Percentiles rank a stretch among this genome's conserved stretches.
These are phyloP conservation scores for Arthrobotrys megalospora DNA, from an alignment of 2,329 filamentous ascomycete genomes.

Conservation along the genomic window DNA sequence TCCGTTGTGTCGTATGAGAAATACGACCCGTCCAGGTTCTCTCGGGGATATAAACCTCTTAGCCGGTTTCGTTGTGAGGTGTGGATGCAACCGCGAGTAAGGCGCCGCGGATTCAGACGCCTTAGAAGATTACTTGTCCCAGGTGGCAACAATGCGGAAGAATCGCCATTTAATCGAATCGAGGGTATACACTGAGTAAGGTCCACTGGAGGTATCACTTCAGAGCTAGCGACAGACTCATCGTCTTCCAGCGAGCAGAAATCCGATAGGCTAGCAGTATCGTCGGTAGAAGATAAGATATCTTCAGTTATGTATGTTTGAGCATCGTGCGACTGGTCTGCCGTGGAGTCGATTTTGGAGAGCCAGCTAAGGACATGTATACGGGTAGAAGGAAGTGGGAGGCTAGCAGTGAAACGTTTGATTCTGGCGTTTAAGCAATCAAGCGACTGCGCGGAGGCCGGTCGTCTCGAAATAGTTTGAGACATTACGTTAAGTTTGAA, in stretches of 20 bases:
- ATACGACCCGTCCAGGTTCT: conserved; percentile 6
- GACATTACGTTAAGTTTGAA: neutral
- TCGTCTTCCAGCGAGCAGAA: neutral
- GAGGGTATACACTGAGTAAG: conserved; percentile 18
- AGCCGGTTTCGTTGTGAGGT: neutral
- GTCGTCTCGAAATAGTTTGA: neutral
- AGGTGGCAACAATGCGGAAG: conserved; percentile 10
- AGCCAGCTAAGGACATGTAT: conserved; percentile 27
- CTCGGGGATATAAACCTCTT: conserved; percentile 5
- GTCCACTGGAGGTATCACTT: conserved; percentile 1
- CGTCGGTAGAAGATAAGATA: conserved; percentile 4
- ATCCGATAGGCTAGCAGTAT: neutral
- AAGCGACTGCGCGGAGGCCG: conserved; percentile 6
- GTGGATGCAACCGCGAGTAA: conserved; percentile 7
- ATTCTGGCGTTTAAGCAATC: conserved; percentile 8
- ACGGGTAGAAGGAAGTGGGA: conserved; percentile 1
- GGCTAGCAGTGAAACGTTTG: neutral
- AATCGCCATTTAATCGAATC: conserved; percentile 24
- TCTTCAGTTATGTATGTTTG: conserved; percentile 1
- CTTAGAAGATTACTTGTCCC: conserved; percentile 9
- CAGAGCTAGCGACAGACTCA: neutral
- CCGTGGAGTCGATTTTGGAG: neutral
- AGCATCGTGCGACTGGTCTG: neutral
- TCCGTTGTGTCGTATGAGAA: neutral
- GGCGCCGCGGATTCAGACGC: conserved; percentile 15